A percentile compares a stretch with the other conserved stretches of the same genome.
These are phyloP conservation scores for Cylindrotheca fusiformis DNA, from an alignment of 108 stramenopile species.

Conservation along the genomic window DNA sequence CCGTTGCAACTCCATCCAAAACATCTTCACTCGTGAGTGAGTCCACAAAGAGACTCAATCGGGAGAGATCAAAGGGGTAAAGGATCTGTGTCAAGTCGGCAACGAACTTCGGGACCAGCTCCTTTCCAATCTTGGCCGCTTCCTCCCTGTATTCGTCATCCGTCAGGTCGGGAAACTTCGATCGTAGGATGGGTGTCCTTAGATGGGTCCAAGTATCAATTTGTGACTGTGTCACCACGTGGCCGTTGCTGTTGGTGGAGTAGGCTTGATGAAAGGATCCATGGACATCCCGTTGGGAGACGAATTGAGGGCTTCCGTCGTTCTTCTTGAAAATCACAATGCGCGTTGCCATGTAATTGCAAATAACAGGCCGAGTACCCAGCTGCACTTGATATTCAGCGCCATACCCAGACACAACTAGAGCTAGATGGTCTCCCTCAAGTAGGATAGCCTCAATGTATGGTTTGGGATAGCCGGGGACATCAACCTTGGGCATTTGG, in stretches of 20 bases:
- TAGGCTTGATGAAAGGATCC: conserved; percentile 27
- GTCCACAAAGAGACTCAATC: conserved; percentile 18
- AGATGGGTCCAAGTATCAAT: conserved; percentile 19
- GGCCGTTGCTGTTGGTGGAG: conserved; percentile 21
- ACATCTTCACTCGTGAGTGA: conserved; percentile 5
- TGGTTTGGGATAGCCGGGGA: conserved; percentile 4
- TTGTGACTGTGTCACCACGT: conserved; percentile 27
- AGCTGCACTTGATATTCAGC: not conserved
- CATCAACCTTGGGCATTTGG: conserved; percentile 18
- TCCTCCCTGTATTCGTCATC: conserved; percentile 32
- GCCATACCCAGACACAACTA: conserved; percentile 19
- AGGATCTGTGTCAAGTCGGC: conserved; percentile 1
- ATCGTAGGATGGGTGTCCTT: conserved; percentile 24
- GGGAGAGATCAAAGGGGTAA: conserved; percentile 18
- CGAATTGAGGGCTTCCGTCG: conserved; percentile 4
- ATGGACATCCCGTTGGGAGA: conserved; percentile 21
- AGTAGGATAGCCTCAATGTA: conserved; percentile 23
- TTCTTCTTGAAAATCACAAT: conserved; percentile 36
- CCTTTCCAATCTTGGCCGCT: conserved; percentile 15
- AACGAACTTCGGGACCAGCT: conserved; percentile 32
- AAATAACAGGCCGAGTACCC: conserved; percentile 8
- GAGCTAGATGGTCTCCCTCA: conserved; percentile 16
- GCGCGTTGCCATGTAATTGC: conserved; percentile 23
- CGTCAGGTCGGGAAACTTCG: conserved; percentile 19
- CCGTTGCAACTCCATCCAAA: conserved; percentile 1